A percentile compares a stretch with the other conserved stretches of the same genome.
Conservation (phyloP, 75 land plant genomes). For the Pinus albicaulis region DNA sequence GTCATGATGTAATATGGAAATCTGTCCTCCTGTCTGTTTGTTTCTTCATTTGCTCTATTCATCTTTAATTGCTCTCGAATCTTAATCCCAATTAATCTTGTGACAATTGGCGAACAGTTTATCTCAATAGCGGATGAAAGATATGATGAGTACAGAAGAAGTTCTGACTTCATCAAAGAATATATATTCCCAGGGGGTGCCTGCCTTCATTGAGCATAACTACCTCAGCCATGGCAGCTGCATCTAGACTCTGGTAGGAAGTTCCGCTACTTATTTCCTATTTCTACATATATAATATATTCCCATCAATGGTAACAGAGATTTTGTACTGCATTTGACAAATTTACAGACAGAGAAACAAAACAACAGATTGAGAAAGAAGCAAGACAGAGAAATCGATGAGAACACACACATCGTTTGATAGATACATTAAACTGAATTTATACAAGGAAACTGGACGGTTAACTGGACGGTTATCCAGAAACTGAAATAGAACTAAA, state of each 20-base stretch:
- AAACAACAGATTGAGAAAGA: too few relatives aligned
- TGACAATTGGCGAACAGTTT: conserved; percentile 18
- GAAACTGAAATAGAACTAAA: too few relatives aligned
- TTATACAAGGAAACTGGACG: too few relatives aligned
- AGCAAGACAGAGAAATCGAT: too few relatives aligned
- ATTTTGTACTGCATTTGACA: neutral
- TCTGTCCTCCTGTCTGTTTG: neutral
- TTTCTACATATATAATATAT: neutral
- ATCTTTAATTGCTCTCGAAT: neutral
- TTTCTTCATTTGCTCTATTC: too few relatives aligned
- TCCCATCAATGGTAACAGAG: neutral
- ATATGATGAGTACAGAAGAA: conserved; percentile 42
- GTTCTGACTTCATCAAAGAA: conserved; percentile 56
- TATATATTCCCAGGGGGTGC: conserved; percentile 65
- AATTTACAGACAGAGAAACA: too few relatives aligned
- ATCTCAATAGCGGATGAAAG: conserved; percentile 46
- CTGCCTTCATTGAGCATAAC: conserved; percentile 36
- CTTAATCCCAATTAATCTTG: neutral
- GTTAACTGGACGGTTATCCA: too few relatives aligned
- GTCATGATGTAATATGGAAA: too few relatives aligned
- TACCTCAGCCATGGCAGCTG: conserved; percentile 35
- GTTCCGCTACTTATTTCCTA: neutral
- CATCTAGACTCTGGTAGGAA: conserved; percentile 40
- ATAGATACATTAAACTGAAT: too few relatives aligned
- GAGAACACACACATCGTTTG: too few relatives aligned